Percentiles rank a stretch among this genome's conserved stretches.
Evolutionary conservation across 176 grass and related monocot genomes (phyloP).

Genomic region (Otatea glauca): DNA sequence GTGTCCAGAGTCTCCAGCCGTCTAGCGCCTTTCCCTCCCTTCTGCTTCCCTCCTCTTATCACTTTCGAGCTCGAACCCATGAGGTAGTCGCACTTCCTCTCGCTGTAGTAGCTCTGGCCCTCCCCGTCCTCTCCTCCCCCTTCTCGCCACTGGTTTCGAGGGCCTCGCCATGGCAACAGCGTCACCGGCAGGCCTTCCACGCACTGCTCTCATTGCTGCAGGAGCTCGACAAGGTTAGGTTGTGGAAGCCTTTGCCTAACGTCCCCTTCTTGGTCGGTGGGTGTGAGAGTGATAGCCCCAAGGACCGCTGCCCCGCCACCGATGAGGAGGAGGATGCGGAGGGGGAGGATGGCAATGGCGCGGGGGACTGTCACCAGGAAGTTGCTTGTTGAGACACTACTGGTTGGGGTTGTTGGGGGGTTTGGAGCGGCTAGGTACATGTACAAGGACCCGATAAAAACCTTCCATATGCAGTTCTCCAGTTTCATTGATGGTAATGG

Average conservation of each 20-base stretch:
- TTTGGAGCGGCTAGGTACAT: slow-evolving; percentile 88
- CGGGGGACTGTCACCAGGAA: slow-evolving; percentile 67
- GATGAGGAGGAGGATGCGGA: slow-evolving; percentile 35
- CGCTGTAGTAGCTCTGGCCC: slow-evolving; percentile 41
- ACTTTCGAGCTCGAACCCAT: slow-evolving; percentile 57
- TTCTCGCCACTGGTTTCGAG: slow-evolving; percentile 54
- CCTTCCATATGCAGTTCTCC: slow-evolving; percentile 92
- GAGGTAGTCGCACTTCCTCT: slow-evolving; percentile 65
- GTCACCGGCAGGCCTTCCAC: slow-evolving; percentile 39
- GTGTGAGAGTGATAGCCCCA: slow-evolving; percentile 33
- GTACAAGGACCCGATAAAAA: slow-evolving; percentile 91
- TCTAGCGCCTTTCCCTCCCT: too few relatives aligned
- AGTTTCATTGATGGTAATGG: slow-evolving; percentile 83
- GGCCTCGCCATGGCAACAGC: slow-evolving; percentile 42
- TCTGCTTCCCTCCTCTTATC: too few relatives aligned
- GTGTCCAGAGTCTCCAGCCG: too few relatives aligned
- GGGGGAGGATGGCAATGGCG: slow-evolving; percentile 25
- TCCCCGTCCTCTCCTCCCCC: slow-evolving; percentile 48
- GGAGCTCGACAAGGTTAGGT: slow-evolving; percentile 75
- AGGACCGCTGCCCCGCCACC: slow-evolving; percentile 39
- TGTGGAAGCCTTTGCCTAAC: slow-evolving; percentile 77
- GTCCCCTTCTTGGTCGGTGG: slow-evolving; percentile 66
- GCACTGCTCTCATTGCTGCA: slow-evolving; percentile 70
- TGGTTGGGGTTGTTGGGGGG: slow-evolving; percentile 85
- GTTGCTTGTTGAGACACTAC: slow-evolving; percentile 70